Base-by-base conservation (phyloP, 495 filamentous ascomycete genomes). In the Saxophila tyrrhenica region DNA sequence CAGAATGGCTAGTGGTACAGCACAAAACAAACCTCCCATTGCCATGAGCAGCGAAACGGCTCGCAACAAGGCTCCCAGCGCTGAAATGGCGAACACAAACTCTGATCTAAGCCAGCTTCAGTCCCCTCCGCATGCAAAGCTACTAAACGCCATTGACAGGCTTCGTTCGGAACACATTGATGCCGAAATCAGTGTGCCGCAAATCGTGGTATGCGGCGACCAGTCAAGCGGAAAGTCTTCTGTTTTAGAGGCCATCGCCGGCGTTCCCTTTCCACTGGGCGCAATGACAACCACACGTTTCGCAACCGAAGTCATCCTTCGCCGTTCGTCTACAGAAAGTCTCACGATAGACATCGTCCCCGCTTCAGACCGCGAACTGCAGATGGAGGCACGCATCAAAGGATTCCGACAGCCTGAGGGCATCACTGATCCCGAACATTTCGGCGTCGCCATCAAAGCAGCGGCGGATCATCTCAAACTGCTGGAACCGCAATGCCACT, bases 301-400 rank as follows among this genome's bases (percentile, higher is more conserved):
- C 57, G 71, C 78, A 13, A 82, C 75, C 0, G 76, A 83, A 54
- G 52, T 83, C 7, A 65, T 82, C 20, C 74, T 82, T 15, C 74
- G 79, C 0, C 70, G 73, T 9, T 52, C 39, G 11, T 2, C 13
- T 15, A 22, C 3, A 3, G 15, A 3, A 3, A 19, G 44, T 21
- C 22, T 53, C 11, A 24, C 15, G 5, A 19, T 56, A 1, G n/a
- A 20, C 25, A 52, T 60, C 20, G 21, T 15, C 11, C 53, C 58
- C 2, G 58, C 38, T 25, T 2, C 61, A 23, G 25, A 25, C 22
- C 62, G 65, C 11, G 29, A 60, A 1, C 10, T 32, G 17, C 11
- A 22, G 0, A 65, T 68, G 42, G 66, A 48, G 48, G 54, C 47
- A 7, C 63, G 57, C 7, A 51, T 62, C 3, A 71, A 64, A 22